Conservation (phyloP, 2,329 filamentous ascomycete species). For the Lachnum nothofagi region DNA sequence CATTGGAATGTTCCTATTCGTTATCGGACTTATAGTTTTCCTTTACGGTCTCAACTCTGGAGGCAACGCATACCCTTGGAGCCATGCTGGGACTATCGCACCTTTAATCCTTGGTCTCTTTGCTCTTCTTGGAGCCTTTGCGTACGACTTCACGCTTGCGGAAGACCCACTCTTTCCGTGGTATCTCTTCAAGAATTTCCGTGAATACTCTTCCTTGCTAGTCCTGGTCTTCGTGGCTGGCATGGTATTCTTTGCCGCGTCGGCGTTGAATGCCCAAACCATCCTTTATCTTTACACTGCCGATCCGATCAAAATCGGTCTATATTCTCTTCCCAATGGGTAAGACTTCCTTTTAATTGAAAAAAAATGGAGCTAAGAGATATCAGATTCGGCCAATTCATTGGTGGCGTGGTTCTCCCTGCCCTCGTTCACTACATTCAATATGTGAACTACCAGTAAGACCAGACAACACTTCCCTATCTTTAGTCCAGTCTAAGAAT, state of each 20-base stretch:
- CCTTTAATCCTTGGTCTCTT: conserved; percentile 19
- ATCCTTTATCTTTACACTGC: conserved; percentile 14
- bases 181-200: conserved; percentile 38
- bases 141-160: conserved; percentile 31
- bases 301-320: conserved; percentile 13
- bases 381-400: conserved; percentile 12
- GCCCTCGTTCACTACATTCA: conserved; percentile 31
- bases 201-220: conserved; percentile 38
- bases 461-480: background rate
- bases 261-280: conserved; percentile 18
- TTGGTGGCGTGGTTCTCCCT: conserved; percentile 16
- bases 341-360: background rate
- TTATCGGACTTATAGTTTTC: conserved; percentile 38
- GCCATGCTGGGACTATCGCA: conserved; percentile 34
- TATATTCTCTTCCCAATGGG: conserved; percentile 13
- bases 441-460: conserved; percentile 33
- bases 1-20: conserved; percentile 34
- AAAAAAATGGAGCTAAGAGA: background rate
- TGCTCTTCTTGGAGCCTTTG: conserved; percentile 15
- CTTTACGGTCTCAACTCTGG: conserved; percentile 42
- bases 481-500: background rate
- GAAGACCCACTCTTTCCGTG: conserved; percentile 41
- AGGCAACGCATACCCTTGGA: conserved; percentile 40
- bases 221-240: conserved; percentile 37
- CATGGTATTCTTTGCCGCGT: conserved; percentile 38